Conservation (phyloP, 2,329 filamentous ascomycete species). For the Botrytis paeoniae region DNA sequence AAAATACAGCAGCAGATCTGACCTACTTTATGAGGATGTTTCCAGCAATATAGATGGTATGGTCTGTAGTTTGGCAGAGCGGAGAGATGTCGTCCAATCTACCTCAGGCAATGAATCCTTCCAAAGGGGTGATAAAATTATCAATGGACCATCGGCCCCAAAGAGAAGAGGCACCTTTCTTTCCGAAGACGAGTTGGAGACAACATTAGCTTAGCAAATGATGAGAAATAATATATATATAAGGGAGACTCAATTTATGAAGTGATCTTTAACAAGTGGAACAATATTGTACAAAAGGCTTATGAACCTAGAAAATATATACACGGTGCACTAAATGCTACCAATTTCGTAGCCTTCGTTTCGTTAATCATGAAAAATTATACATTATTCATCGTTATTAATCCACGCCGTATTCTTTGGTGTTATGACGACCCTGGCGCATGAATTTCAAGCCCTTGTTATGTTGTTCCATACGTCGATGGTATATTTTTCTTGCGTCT, state of each 20-base stretch:
- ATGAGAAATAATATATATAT: neutral
- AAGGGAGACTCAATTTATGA: neutral
- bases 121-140: neutral
- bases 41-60: constrained; percentile 4
- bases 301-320: neutral
- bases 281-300: neutral
- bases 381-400: neutral
- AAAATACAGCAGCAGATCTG: constrained; percentile 5
- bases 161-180: neutral
- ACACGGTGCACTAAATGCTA: neutral
- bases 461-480: neutral
- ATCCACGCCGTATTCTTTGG: neutral
- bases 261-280: neutral
- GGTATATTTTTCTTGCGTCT: neutral
- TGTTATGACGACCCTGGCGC: neutral
- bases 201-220: neutral
- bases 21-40: constrained; percentile 8
- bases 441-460: neutral
- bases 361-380: neutral
- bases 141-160: neutral
- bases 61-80: constrained; percentile 1
- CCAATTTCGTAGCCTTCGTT: neutral
- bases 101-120: neutral
- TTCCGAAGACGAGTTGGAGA: neutral
- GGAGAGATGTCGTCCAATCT: neutral